These are phyloP conservation scores for Lipomyces kockii DNA, from an alignment of 805 yeast species.

Conservation along the genomic window DNA sequence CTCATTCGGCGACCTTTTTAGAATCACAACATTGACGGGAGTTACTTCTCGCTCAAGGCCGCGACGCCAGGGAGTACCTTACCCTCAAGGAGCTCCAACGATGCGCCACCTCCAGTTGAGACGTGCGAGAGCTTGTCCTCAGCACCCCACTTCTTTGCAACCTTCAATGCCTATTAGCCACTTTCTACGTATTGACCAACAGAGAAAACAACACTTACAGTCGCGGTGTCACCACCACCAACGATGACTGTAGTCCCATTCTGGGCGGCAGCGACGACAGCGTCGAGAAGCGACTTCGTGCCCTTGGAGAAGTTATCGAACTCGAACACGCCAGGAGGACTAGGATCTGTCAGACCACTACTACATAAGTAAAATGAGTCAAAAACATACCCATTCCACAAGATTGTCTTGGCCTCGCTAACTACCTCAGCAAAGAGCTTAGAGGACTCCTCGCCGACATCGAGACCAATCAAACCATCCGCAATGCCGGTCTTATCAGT, in stretches of 20 bases:
- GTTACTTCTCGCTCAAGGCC: constrained; percentile 76
- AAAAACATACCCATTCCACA: constrained; percentile 81
- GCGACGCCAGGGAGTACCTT: constrained; percentile 97
- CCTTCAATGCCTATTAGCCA: constrained; percentile 12
- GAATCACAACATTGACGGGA: background rate
- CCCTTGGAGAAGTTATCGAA: constrained; percentile 90
- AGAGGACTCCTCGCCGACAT: constrained; percentile 88
- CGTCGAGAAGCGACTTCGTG: constrained; percentile 88
- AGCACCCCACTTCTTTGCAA: constrained; percentile 97
- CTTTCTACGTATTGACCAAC: constrained; percentile 41
- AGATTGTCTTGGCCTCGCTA: constrained; percentile 93
- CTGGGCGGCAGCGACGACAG: constrained; percentile 82
- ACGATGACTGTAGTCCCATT: constrained; percentile 92
- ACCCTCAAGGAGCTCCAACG: constrained; percentile 97
- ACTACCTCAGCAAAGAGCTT: constrained; percentile 81
- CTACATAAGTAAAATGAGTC: background rate
- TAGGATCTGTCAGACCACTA: background rate
- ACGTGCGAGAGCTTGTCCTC: constrained; percentile 96
- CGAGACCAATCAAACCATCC: constrained; percentile 94
- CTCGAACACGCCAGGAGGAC: constrained; percentile 99
- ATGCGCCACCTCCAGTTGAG: constrained; percentile 99
- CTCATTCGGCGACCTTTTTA: constrained; percentile 21
- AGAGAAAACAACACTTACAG: constrained; percentile 47
- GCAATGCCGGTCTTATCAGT: constrained; percentile 92
- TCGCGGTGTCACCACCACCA: constrained; percentile 99